Evolutionary conservation across 2,329 filamentous ascomycete genomes (phyloP).

Genomic region (Blumeria graminis): DNA sequence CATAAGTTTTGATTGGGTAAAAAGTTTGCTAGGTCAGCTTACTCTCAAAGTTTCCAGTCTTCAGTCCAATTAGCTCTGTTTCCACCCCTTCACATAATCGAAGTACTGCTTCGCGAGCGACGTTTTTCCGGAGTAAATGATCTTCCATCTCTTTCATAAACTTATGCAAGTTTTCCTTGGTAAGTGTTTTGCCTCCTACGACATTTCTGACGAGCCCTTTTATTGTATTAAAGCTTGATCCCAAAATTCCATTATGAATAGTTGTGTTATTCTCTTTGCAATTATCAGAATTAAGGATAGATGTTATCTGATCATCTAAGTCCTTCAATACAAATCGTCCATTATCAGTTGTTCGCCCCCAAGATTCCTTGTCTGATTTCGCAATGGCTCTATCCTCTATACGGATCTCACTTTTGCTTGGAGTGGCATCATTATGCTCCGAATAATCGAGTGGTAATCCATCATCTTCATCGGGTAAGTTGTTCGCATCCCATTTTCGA

Average conservation of each 20-base stretch:
- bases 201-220: slow-evolving; percentile 83
- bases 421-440: slow-evolving; percentile 26
- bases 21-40: slow-evolving; percentile 7
- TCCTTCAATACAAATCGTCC: slow-evolving; percentile 90
- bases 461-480: slow-evolving; percentile 58
- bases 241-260: slow-evolving; percentile 38
- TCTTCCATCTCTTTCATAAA: slow-evolving; percentile 92
- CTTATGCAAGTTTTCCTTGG: slow-evolving; percentile 70
- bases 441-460: slow-evolving; percentile 76
- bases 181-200: slow-evolving; percentile 79
- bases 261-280: slow-evolving; percentile 27
- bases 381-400: slow-evolving; percentile 38
- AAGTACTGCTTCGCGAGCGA: slow-evolving; percentile 79
- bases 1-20: slow-evolving; percentile 6
- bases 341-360: slow-evolving; percentile 65
- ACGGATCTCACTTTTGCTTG: slow-evolving; percentile 25
- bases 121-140: slow-evolving; percentile 83
- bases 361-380: slow-evolving; percentile 51
- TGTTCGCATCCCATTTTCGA: slow-evolving; percentile 80
- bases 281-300: slow-evolving; percentile 63
- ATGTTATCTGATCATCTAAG: slow-evolving; percentile 77
- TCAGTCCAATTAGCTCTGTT: slow-evolving; percentile 68
- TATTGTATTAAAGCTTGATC: slow-evolving; percentile 58
- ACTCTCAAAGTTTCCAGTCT: slow-evolving; percentile 77
- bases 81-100: slow-evolving; percentile 81